Conservation (phyloP, 2,329 filamentous ascomycete genomes). For the Rutstroemia sp. region DNA sequence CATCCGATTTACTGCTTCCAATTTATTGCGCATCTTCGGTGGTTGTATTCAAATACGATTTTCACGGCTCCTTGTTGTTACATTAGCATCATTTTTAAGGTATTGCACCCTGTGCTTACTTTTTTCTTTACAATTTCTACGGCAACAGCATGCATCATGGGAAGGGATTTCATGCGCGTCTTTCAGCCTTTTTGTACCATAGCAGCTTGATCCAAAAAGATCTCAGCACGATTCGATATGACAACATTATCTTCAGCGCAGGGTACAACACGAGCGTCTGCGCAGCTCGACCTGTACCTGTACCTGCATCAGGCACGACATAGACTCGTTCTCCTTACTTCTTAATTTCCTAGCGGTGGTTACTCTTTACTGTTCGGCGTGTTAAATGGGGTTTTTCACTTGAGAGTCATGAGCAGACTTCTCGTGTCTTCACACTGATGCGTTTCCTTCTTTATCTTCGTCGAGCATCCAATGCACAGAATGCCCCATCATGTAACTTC, state of each 20-base stretch:
- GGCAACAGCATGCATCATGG: conserved; percentile 25
- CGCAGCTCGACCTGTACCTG: conserved; percentile 30
- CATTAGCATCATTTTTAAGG: conserved; percentile 26
- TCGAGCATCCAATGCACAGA: background rate
- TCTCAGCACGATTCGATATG: conserved; percentile 24
- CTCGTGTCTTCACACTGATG: conserved; percentile 24
- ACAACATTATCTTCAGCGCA: conserved; percentile 25
- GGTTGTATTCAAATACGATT: conserved; percentile 30
- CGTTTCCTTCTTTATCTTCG: conserved; percentile 13
- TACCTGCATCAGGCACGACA: conserved; percentile 22
- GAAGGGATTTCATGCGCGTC: conserved; percentile 18
- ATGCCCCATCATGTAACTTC: conserved; percentile 6
- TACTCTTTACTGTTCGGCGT: conserved; percentile 15
- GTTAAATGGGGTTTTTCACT: conserved; percentile 22
- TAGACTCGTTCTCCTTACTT: conserved; percentile 21
- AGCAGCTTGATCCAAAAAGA: conserved; percentile 28
- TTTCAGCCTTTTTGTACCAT: conserved; percentile 29
- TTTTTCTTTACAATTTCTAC: conserved; percentile 21
- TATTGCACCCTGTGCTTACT: conserved; percentile 14
- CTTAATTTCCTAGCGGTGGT: conserved; percentile 17
- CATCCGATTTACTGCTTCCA: background rate
- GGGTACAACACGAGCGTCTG: conserved; percentile 28
- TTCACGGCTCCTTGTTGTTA: conserved; percentile 31
- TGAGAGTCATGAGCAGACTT: conserved; percentile 22
- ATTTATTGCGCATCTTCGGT: conserved; percentile 14